Base-by-base conservation (phyloP, 805 yeast species). In the Monosporozyma aerobia region DNA sequence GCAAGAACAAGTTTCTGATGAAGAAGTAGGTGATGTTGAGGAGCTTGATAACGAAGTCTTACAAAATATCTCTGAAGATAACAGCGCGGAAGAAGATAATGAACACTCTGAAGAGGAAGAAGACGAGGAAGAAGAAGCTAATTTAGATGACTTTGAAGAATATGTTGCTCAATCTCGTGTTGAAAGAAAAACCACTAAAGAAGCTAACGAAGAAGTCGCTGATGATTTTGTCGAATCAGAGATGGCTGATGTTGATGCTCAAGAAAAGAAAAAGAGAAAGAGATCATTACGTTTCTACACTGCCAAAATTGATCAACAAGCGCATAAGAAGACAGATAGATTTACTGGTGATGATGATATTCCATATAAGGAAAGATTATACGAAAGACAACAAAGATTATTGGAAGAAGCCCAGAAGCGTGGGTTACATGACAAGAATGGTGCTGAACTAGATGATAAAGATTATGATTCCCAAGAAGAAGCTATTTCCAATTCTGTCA, bases 271-370 rank as follows among this genome's bases (percentile, higher is more conserved):
- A 54, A 79, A 82, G 22, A 82, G 95, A 61, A 86, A 84, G 74
- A 81, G 80, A 64, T 78, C 95, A 2, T 79, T 94, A 62, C 83
- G 98, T 55, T 94, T 94, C 81, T 94, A 94, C 77, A 94, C 99
- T 1, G 87, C 98, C 54, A 90, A 92, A 70, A 90, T 94, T 69
- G 97, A 90, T 68, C 95, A 90, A 71, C 84, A 83, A 50, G 82
- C 78, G 29, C 75, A 76, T 59, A 85, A 84, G 68, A 78, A 79
- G 55, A 73, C 71, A 44, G 83, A 83, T 47, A 76, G 72, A 59
- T 78, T 73, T 56, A 75, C 80, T 46, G 99, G 98, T 61, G 99
- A 92, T 68, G 78, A 79, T 56, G 99, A 92, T 70, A 72, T 92
- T 54, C 97, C 98, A 16, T 92, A 94, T 69, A 82, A 80, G 60